Evolutionary conservation across 257 asterid genomes (phyloP).

Genomic region (Gentiana dahurica): DNA sequence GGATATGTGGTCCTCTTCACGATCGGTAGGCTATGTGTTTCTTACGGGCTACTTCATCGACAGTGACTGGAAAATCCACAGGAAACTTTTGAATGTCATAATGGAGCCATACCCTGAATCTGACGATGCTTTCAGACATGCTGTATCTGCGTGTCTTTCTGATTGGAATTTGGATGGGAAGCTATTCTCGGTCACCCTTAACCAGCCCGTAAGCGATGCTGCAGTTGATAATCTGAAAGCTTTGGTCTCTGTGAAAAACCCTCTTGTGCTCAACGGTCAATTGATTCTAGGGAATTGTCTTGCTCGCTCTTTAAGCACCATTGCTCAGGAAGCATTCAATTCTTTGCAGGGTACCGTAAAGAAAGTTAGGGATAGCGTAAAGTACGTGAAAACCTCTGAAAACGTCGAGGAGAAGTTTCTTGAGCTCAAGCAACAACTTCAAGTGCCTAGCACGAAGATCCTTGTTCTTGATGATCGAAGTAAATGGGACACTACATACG

Average conservation of each 20-base stretch:
- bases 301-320: conserved; percentile 63
- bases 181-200: conserved; percentile 66
- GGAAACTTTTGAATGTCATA: conserved; percentile 70
- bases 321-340: conserved; percentile 50
- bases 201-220: conserved; percentile 47
- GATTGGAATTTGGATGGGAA: conserved; percentile 90
- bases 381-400: conserved; percentile 83
- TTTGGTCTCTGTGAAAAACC: conserved; percentile 77
- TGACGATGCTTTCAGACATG: conserved; percentile 75
- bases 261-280: conserved; percentile 71
- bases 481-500: conserved; percentile 88
- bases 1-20: conserved; percentile 76
- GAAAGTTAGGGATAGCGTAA: conserved; percentile 75
- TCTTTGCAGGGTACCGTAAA: conserved; percentile 43
- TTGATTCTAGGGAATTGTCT: conserved; percentile 67
- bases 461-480: conserved; percentile 68
- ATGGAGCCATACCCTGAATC: conserved; percentile 93
- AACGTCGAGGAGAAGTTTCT: conserved; percentile 72
- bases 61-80: conserved; percentile 81
- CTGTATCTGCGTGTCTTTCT: conserved; percentile 79
- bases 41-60: conserved; percentile 80
- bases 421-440: conserved; percentile 78
- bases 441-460: conserved; percentile 71
- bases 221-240: conserved; percentile 63
- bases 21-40: conserved; percentile 56